Base-by-base conservation (phyloP, 352 stramenopile species). In the Pythium pyrilobum region DNA sequence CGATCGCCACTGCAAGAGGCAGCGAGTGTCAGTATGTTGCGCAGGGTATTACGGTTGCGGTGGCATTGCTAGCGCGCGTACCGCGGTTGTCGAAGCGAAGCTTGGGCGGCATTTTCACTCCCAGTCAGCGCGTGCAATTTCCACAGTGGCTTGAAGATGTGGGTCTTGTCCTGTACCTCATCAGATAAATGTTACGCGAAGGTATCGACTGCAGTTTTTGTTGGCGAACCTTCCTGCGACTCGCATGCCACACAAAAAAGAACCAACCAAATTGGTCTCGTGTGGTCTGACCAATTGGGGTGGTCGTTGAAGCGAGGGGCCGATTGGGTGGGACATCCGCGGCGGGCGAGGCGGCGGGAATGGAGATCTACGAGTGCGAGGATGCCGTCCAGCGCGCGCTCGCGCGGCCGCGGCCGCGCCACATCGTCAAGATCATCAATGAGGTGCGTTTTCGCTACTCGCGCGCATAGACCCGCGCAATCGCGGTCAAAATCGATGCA, bases 291-390 rank as follows among this genome's bases (percentile, higher is more conserved):
- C 31, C 13, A 18, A 32, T 53, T 53, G 20, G 43, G 20, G 45
- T 52, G 39, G 50, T 58, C 21, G 51, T 59, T 59, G 51, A 59
- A 59, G 36, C 21, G 15, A 41, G n/a, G 40, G 51, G 23, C 21
- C 28, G 11, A 25, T 31, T 51, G n/a, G 45, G 47, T 54, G 34
- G 36, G 33, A 54, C 47, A 37, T 21, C 20, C 24, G 36, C 12
- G n/a, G n/a, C n/a, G n/a, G n/a, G n/a, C n/a, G n/a, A 48, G 25
- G 11, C 10, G 2, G 31, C 11, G n/a, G 34, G 23, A 28, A 92
- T 93, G 82, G 77, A 93, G 58, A 66, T 90, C 40, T 74, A 66
- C 42, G 74, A 87, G 51, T 93, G 82, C 68, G 80, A 93, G 45
- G 77, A 86, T 37, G 82, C 80, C n/a, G 79, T 93, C 59, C 68